A percentile compares a stretch with the other conserved stretches of the same genome.
These are phyloP conservation scores for Peronospora tabacina DNA, from an alignment of 352 stramenopile genomes.

Conservation along the genomic window DNA sequence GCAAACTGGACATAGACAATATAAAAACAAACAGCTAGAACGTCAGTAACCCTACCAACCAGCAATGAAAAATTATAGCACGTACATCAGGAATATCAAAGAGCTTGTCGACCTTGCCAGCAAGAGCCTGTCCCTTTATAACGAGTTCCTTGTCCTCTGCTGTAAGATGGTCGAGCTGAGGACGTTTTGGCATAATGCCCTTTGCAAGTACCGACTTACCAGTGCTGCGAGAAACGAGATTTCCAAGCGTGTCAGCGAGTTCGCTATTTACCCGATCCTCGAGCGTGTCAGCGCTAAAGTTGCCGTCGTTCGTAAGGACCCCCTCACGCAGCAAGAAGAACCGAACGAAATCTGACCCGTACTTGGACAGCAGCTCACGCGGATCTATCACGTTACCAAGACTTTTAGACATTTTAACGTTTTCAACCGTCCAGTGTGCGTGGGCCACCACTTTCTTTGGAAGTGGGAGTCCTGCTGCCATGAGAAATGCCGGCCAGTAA, in stretches of 20 bases:
- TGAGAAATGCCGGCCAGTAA: constrained; percentile 97
- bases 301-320: constrained; percentile 93
- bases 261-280: constrained; percentile 96
- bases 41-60: not conserved
- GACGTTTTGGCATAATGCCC: constrained; percentile 38
- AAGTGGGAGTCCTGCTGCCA: constrained; percentile 87
- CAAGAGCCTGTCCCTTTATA: constrained; percentile 41
- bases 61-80: constrained; percentile 5
- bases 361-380: constrained; percentile 86
- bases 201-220: constrained; percentile 54
- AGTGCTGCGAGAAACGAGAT: constrained; percentile 74
- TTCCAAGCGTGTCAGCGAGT: constrained; percentile 86
- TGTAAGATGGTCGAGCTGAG: constrained; percentile 26
- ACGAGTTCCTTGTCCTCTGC: constrained; percentile 51
- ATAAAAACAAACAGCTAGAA: not conserved
- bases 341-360: constrained; percentile 91
- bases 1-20: constrained; percentile 43
- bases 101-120: constrained; percentile 31
- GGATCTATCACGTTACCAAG: constrained; percentile 97
- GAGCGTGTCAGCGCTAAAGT: constrained; percentile 82
- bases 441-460: constrained; percentile 95
- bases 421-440: constrained; percentile 97
- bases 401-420: constrained; percentile 99
- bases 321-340: constrained; percentile 89
- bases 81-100: constrained; percentile 73